Percentiles rank a stretch among this genome's conserved stretches.
Evolutionary conservation across 2,329 filamentous ascomycete species (phyloP).

Genomic region (Ophiostoma populinum): DNA sequence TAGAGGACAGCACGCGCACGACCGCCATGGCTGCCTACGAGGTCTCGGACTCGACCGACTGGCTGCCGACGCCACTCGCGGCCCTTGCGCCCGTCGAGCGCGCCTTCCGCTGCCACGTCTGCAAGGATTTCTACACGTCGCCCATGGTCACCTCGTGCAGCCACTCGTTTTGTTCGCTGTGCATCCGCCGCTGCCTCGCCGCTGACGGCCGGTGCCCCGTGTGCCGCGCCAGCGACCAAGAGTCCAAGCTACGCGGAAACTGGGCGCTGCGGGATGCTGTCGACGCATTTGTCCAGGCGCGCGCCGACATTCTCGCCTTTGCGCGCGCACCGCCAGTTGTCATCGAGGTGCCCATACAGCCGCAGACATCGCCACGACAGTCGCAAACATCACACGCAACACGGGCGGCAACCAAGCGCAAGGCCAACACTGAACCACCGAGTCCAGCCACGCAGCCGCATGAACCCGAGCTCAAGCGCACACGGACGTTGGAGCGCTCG

Average conservation of each 20-base stretch:
- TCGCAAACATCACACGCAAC: constrained; percentile 14
- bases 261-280: constrained; percentile 74
- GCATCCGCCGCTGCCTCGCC: constrained; percentile 73
- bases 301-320: constrained; percentile 44
- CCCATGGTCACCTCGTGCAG: constrained; percentile 90
- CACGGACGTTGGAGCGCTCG: constrained; percentile 33
- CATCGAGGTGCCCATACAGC: background rate
- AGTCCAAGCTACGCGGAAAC: constrained; percentile 70
- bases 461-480: constrained; percentile 25
- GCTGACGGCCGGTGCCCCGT: constrained; percentile 75
- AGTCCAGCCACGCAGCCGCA: too few species aligned
- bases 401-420: constrained; percentile 29
- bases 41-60: constrained; percentile 69
- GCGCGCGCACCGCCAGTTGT: constrained; percentile 26
- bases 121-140: constrained; percentile 91
- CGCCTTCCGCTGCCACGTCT: constrained; percentile 83
- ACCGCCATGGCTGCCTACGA: constrained; percentile 15
- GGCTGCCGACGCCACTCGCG: constrained; percentile 53
- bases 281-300: constrained; percentile 52
- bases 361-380: too few species aligned
- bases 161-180: constrained; percentile 93
- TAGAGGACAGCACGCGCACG: background rate
- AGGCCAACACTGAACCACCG: constrained; percentile 21
- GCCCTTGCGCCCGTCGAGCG: constrained; percentile 58
- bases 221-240: constrained; percentile 65